Evolutionary conservation across 2,329 filamentous ascomycete genomes (phyloP).

Genomic region (Pseudocercospora fijiensis): DNA sequence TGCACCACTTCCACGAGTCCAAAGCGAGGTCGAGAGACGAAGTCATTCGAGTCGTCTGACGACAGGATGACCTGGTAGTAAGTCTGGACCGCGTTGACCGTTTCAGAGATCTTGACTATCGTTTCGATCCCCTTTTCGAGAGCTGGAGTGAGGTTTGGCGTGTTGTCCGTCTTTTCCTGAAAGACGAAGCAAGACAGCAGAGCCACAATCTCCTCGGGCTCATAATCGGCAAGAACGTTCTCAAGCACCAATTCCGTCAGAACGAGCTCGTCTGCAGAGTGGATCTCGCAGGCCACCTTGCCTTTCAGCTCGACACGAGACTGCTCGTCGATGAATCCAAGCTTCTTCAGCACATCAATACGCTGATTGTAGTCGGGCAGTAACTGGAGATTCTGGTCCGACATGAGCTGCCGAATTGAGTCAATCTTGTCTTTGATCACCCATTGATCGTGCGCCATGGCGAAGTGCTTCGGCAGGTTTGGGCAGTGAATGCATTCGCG

Average conservation of each 20-base stretch:
- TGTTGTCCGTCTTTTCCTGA: slow-evolving; percentile 87
- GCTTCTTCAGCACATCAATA: slow-evolving; percentile 84
- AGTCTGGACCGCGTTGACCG: slow-evolving; percentile 86
- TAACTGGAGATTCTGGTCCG: slow-evolving; percentile 92
- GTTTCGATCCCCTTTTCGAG: slow-evolving; percentile 80
- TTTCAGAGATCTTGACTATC: slow-evolving; percentile 87
- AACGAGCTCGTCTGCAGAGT: slow-evolving; percentile 93
- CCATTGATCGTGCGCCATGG: slow-evolving; percentile 97
- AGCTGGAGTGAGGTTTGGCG: slow-evolving; percentile 76
- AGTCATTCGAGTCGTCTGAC: slow-evolving; percentile 88
- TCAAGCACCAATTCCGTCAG: slow-evolving; percentile 94
- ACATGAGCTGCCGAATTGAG: slow-evolving; percentile 82
- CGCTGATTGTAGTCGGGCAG: slow-evolving; percentile 96
- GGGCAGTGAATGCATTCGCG: slow-evolving; percentile 69
- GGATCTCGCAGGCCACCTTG: slow-evolving; percentile 97
- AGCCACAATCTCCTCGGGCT: slow-evolving; percentile 94
- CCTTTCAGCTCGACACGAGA: slow-evolving; percentile 92
- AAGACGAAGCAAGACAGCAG: slow-evolving; percentile 94
- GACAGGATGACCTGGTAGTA: slow-evolving; percentile 89
- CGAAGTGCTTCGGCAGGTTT: slow-evolving; percentile 85
- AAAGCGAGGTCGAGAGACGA: slow-evolving; percentile 81
- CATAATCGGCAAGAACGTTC: slow-evolving; percentile 92
- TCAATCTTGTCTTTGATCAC: slow-evolving; percentile 91
- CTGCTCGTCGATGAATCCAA: slow-evolving; percentile 85
- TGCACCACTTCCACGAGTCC: slow-evolving; percentile 97